Evolutionary conservation across 2,329 filamentous ascomycete genomes (phyloP).

Genomic region (Diaporthe vexans): DNA sequence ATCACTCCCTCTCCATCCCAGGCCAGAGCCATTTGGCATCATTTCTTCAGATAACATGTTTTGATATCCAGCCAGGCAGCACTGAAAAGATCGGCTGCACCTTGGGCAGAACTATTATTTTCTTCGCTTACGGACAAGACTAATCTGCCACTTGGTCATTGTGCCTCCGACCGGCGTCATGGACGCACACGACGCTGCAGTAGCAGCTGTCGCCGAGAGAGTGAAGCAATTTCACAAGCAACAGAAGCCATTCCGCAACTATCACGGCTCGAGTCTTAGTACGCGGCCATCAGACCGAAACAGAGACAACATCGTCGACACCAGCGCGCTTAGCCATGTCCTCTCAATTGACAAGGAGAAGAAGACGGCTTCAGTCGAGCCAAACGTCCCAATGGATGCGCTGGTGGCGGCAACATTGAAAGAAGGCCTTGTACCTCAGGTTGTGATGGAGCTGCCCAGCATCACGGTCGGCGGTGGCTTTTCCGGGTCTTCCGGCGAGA

Average conservation of each 20-base stretch:
- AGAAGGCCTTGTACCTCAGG: constrained; percentile 70
- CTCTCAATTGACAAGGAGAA: constrained; percentile 68
- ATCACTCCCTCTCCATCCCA: neutral
- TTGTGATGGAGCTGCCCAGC: constrained; percentile 80
- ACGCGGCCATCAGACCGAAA: constrained; percentile 71
- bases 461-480: constrained; percentile 79
- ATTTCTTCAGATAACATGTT: neutral
- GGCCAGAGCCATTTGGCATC: neutral
- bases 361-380: constrained; percentile 73
- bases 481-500: constrained; percentile 76
- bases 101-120: neutral
- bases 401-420: constrained; percentile 70
- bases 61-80: neutral
- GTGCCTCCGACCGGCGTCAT: constrained; percentile 42
- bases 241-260: constrained; percentile 76
- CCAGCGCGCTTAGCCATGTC: constrained; percentile 73
- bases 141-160: neutral
- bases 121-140: neutral
- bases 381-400: constrained; percentile 78
- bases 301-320: constrained; percentile 73
- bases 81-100: neutral
- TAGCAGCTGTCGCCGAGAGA: constrained; percentile 58
- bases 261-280: constrained; percentile 83
- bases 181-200: constrained; percentile 61
- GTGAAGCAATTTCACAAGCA: constrained; percentile 59